A percentile compares a stretch with the other conserved stretches of the same genome.
These are phyloP conservation scores for Rubroboletus pulcherrimus DNA, from an alignment of 768 basidiomycete species.

Conservation along the genomic window DNA sequence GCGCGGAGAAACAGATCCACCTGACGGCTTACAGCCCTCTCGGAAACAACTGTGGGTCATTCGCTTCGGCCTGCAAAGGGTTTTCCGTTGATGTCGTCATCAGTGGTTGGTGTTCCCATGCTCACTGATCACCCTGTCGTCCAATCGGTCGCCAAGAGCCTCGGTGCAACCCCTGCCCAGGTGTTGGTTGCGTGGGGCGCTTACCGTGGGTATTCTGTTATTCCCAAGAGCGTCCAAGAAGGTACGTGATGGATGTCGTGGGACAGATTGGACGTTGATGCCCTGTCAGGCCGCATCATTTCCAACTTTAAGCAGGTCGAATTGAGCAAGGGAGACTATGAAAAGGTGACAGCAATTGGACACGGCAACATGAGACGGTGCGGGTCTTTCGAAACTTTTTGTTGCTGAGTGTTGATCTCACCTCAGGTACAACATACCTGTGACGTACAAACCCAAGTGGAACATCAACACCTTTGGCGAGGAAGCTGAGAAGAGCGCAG, in stretches of 20 bases:
- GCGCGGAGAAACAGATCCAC: slow-evolving; percentile 66
- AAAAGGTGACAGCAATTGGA: slow-evolving; percentile 43
- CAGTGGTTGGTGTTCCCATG: slow-evolving; percentile 58
- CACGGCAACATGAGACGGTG: slow-evolving; percentile 35
- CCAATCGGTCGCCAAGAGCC: slow-evolving; percentile 55
- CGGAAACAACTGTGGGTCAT: slow-evolving; percentile 67
- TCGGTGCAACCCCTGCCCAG: slow-evolving; percentile 69
- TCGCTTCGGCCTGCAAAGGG: neutral
- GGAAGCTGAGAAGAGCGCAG: slow-evolving; percentile 45
- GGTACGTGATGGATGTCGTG: slow-evolving; percentile 26
- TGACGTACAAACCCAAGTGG: slow-evolving; percentile 59
- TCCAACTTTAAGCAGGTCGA: slow-evolving; percentile 78
- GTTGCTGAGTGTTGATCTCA: neutral
- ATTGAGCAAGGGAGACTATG: slow-evolving; percentile 63
- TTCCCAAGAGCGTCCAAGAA: slow-evolving; percentile 78
- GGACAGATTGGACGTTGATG: neutral
- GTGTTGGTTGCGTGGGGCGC: slow-evolving; percentile 81
- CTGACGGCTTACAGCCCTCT: slow-evolving; percentile 72
- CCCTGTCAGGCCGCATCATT: slow-evolving; percentile 49
- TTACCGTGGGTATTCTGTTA: slow-evolving; percentile 73
- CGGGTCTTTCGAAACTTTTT: neutral
- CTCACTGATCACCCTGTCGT: slow-evolving; percentile 67
- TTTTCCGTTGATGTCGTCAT: neutral
- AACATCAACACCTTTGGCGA: slow-evolving; percentile 71
- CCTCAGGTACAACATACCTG: slow-evolving; percentile 54